These are phyloP conservation scores for Aspergillus egyptiacus DNA, from an alignment of 495 filamentous ascomycete species.

Conservation along the genomic window DNA sequence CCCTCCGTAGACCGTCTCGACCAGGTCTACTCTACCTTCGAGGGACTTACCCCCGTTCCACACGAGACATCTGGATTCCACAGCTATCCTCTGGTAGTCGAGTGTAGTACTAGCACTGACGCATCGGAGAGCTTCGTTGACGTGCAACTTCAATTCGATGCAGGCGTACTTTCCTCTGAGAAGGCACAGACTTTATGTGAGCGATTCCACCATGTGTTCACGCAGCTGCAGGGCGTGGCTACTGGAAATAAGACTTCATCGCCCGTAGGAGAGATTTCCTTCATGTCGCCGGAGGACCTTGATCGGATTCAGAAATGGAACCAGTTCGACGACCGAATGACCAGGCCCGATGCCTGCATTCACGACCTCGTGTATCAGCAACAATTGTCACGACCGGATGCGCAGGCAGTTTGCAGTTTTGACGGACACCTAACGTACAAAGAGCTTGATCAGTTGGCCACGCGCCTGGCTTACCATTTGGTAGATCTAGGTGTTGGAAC, in stretches of 20 bases:
- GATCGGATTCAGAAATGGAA: conserved; percentile 17
- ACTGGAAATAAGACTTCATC: background rate
- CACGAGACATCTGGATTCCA: conserved; percentile 27
- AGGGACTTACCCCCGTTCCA: conserved; percentile 1
- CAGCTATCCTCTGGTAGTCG: conserved; percentile 30
- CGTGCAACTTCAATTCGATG: conserved; percentile 11
- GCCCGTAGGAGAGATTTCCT: background rate
- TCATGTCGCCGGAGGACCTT: conserved; percentile 9
- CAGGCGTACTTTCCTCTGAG: background rate
- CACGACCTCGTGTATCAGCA: conserved; percentile 7
- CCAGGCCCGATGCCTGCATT: conserved; percentile 1
- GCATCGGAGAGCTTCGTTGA: background rate
- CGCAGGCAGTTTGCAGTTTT: conserved; percentile 3
- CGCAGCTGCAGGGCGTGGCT: conserved; percentile 6
- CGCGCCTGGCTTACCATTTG: background rate
- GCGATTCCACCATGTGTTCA: conserved; percentile 16
- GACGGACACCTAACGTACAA: conserved; percentile 34
- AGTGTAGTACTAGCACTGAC: conserved; percentile 17
- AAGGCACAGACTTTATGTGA: background rate
- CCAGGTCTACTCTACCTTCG: background rate
- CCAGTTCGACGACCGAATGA: conserved; percentile 10
- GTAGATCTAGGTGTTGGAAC: background rate
- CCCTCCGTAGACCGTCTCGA: conserved; percentile 5
- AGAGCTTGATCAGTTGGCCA: background rate
- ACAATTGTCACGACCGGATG: background rate